phyloP scores from a whole-genome alignment of 2,329 filamentous ascomycete species.

The Arthrobotrys iridis region DNA sequence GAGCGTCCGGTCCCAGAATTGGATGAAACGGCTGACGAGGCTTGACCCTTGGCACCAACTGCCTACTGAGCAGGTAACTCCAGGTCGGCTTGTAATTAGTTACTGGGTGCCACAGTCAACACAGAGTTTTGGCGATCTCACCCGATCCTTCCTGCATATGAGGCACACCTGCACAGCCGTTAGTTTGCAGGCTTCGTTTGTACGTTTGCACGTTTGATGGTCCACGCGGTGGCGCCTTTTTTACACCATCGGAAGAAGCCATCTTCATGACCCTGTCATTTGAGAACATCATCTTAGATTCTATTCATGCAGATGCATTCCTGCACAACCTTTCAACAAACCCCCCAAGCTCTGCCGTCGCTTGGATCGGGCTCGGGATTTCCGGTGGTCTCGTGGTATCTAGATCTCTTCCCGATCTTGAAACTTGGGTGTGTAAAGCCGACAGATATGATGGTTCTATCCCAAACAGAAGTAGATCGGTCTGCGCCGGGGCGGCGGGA shows the following conservation, averaged over 20 bases:
- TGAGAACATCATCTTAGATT: conserved; percentile 11
- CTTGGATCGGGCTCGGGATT: conserved; percentile 15
- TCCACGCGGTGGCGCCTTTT: not conserved
- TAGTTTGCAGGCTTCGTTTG: no score
- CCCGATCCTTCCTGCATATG: conserved; percentile 1
- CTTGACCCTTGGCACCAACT: not conserved
- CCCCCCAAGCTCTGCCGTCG: not conserved
- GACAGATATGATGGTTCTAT: conserved; percentile 1
- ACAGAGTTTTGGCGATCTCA: not conserved
- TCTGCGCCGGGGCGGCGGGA: conserved; percentile 15
- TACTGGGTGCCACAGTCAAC: not conserved
- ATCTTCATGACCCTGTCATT: conserved; percentile 11
- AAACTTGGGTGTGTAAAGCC: not conserved
- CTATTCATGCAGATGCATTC: no score
- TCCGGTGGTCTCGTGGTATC: conserved; percentile 1
- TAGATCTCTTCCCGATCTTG: conserved; percentile 5
- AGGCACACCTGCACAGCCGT: no score
- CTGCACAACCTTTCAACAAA: not conserved
- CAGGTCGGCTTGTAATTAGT: no score
- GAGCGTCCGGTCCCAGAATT: not conserved
- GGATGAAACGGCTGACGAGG: conserved; percentile 11
- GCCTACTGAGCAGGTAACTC: no score
- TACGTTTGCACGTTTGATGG: no score
- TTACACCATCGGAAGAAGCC: not conserved
- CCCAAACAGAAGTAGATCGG: not conserved